Base-by-base conservation (phyloP, 129 eudicot species). In the Escallonia herrerae region DNA sequence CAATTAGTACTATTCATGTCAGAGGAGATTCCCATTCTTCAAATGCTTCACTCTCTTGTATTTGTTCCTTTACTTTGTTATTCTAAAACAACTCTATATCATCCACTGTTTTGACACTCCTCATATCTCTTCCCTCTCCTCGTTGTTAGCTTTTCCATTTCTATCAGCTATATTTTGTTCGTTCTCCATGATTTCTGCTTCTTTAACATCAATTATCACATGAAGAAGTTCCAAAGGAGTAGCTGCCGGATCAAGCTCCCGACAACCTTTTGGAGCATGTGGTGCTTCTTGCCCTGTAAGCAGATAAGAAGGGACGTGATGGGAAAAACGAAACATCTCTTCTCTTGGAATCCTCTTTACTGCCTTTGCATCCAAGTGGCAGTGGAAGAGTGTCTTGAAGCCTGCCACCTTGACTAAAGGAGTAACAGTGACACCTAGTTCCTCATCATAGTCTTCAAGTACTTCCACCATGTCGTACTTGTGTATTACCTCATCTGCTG, bases 361-460 rank as follows among this genome's bases (percentile, higher is more conserved):
- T 72, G 83, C 73, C 15, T 64, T 70, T 1, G 78, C 81, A 63
- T 85, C 79, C 71, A 87, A 59, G 68, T 81, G 86, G 65, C 77
- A 79, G 72, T 77, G 96, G 51, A 91, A 91, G 42, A 91, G 83
- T 3, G 95, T 68, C 74, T 79, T 87, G 70, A 85, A 85, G 11
- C 97, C 97, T 38, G 95, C 95, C 61, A 91, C 95, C 87, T 91
- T 91, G 38, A 91, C 85, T n/a, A 90, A 69, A 4, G 86, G 95
- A 39, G 80, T 80, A 58, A 86, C 84, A 2, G 66, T 70, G 58
- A 80, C 81, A 40, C 95, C 91, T 3, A 60, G 67, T 70, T 80
- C 76, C 58, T 86, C 97, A 52, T 90, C 85, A 62, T 74, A 83
- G 65, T 65, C 86, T 63, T 80, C 81, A 39, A 87, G 80, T 33